Evolutionary conservation across 2,329 filamentous ascomycete species (phyloP).

Genomic region (Fusarium siculi): DNA sequence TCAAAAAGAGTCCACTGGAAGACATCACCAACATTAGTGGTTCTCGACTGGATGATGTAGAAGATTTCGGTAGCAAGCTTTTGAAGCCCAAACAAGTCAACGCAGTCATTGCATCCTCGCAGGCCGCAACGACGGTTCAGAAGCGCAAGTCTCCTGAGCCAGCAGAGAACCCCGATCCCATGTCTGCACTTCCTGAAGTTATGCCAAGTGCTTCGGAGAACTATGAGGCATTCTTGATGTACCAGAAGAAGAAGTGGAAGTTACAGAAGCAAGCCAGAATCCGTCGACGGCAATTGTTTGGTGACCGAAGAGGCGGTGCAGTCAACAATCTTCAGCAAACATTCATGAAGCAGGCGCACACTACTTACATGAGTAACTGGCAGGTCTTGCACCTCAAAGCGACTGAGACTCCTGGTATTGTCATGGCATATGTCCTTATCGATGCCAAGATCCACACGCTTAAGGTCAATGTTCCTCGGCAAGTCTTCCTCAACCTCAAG

Average conservation of each 20-base stretch:
- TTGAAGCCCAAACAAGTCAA: constrained; percentile 71
- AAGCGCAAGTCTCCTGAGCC: constrained; percentile 81
- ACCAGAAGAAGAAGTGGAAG: constrained; percentile 99
- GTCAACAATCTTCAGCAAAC: constrained; percentile 70
- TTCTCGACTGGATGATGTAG: constrained; percentile 72
- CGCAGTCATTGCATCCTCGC: constrained; percentile 66
- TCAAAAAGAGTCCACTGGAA: constrained; percentile 72
- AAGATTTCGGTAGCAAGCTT: constrained; percentile 80
- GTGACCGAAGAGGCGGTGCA: constrained; percentile 73
- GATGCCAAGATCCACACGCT: constrained; percentile 90
- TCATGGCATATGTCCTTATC: constrained; percentile 90
- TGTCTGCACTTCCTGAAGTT: constrained; percentile 79
- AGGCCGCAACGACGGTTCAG: constrained; percentile 59
- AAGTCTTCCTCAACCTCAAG: constrained; percentile 92
- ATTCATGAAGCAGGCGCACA: constrained; percentile 92
- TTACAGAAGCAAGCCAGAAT: constrained; percentile 91
- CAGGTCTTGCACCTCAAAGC: constrained; percentile 88
- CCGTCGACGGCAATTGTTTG: constrained; percentile 89
- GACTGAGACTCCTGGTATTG: constrained; percentile 85
- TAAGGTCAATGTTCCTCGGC: constrained; percentile 88
- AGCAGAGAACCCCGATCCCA: constrained; percentile 77
- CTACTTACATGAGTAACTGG: constrained; percentile 93
- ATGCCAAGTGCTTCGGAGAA: constrained; percentile 90
- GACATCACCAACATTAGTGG: constrained; percentile 76
- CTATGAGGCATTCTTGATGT: constrained; percentile 87